Conservation (phyloP, 192 early-diverging fungal genomes). For the Coemansia sp. region DNA sequence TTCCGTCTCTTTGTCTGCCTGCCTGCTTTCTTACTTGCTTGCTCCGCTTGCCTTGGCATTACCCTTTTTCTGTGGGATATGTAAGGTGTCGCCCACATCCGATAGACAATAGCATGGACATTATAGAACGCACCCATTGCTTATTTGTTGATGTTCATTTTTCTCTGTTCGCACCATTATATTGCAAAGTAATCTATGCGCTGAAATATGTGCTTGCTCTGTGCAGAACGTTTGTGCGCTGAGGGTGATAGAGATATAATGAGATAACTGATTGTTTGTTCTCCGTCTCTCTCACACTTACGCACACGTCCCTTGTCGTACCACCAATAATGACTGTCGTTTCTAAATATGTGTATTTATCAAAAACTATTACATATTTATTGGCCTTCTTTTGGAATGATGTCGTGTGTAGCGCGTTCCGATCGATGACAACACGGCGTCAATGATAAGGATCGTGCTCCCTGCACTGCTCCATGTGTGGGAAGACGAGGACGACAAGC, state of each 20-base stretch:
- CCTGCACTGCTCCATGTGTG: constrained; percentile 71
- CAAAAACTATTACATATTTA: neutral
- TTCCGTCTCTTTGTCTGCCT: neutral
- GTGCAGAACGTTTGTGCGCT: neutral
- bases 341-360: neutral
- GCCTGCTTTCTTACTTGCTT: neutral
- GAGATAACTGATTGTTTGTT: too few species aligned
- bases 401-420: constrained; percentile 50
- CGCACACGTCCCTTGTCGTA: too few species aligned
- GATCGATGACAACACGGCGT: constrained; percentile 73
- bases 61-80: neutral
- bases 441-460: constrained; percentile 67
- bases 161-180: neutral
- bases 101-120: neutral
- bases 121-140: too few species aligned
- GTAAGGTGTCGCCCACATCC: neutral
- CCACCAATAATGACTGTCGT: neutral
- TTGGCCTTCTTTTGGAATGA: too few species aligned
- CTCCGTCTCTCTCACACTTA: neutral
- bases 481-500: constrained; percentile 81
- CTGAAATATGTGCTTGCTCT: neutral
- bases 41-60: neutral
- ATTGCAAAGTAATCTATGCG: constrained; percentile 8
- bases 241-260: too few species aligned
- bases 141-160: neutral